Evolutionary conservation across 2,329 filamentous ascomycete genomes (phyloP).

Genomic region (Fusarium duplospermum): DNA sequence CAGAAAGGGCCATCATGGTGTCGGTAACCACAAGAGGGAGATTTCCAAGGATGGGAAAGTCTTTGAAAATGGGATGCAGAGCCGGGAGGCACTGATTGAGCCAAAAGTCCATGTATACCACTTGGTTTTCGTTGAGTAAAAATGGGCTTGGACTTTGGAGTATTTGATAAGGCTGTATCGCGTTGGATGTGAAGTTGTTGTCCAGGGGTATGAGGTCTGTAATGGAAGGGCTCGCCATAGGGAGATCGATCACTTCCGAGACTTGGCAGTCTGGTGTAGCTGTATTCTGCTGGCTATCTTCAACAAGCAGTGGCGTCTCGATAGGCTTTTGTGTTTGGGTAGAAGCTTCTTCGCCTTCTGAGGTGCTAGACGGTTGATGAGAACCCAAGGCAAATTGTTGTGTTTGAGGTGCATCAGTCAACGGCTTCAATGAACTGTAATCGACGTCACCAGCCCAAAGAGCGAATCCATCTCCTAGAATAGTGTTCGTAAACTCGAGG

Average conservation of each 20-base stretch:
- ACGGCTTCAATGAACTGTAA: too few species aligned
- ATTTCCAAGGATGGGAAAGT: background rate
- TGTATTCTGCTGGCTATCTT: background rate
- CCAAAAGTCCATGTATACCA: constrained; percentile 17
- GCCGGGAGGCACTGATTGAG: constrained; percentile 11
- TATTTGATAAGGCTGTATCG: background rate
- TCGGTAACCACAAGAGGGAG: background rate
- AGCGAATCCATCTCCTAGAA: background rate
- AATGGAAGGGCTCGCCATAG: background rate
- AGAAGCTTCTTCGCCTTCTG: background rate
- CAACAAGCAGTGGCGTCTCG: background rate
- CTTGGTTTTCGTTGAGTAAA: background rate
- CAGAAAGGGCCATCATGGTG: constrained; percentile 12
- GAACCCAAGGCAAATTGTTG: background rate
- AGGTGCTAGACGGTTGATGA: background rate
- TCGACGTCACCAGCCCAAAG: background rate
- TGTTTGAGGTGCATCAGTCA: too few species aligned
- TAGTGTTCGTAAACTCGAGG: background rate
- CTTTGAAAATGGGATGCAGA: constrained; percentile 6
- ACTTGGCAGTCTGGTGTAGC: background rate
- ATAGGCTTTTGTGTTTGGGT: background rate
- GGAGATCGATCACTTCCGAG: background rate
- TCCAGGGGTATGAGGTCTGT: background rate
- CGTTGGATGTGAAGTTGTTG: background rate
- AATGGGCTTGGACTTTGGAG: background rate